A percentile compares a stretch with the other conserved stretches of the same genome.
Conservation (phyloP, 148 eudicot species). For the Pouteria glomerata region DNA sequence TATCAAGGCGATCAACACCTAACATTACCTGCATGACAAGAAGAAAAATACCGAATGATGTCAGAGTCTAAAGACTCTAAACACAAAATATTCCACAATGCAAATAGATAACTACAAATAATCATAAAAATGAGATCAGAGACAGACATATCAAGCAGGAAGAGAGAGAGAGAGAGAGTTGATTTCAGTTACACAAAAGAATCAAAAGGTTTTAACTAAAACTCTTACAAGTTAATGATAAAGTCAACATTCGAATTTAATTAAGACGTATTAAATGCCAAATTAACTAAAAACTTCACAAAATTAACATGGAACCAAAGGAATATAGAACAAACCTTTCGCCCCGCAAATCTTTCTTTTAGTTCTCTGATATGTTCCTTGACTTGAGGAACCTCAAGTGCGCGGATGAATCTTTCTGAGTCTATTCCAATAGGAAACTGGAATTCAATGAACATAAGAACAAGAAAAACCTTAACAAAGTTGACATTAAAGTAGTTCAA, state of each 20-base stretch:
- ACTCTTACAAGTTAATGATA: no score
- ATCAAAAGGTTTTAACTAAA: neutral
- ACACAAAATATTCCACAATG: neutral
- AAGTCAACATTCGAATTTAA: no score
- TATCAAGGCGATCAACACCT: slow-evolving; percentile 96
- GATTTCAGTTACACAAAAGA: no score
- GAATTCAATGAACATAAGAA: slow-evolving; percentile 14
- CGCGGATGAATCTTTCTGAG: slow-evolving; percentile 76
- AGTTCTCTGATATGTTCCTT: slow-evolving; percentile 68
- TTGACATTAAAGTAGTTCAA: slow-evolving; percentile 8
- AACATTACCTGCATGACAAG: slow-evolving; percentile 61
- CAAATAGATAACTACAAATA: neutral
- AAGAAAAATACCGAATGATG: slow-evolving; percentile 4
- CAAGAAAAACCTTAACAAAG: slow-evolving; percentile 3
- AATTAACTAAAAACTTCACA: neutral
- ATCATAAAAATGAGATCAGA: no score
- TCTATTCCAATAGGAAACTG: slow-evolving; percentile 95
- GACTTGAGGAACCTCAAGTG: slow-evolving; percentile 63
- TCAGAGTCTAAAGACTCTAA: neutral
- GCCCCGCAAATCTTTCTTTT: slow-evolving; percentile 75
- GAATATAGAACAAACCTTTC: slow-evolving; percentile 51
- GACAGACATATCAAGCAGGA: no score
- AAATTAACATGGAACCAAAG: neutral
- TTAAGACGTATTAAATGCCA: no score
- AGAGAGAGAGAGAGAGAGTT: no score